Evolutionary conservation across 768 basidiomycete species (phyloP).

Genomic region (Lactarius hatsudake): DNA sequence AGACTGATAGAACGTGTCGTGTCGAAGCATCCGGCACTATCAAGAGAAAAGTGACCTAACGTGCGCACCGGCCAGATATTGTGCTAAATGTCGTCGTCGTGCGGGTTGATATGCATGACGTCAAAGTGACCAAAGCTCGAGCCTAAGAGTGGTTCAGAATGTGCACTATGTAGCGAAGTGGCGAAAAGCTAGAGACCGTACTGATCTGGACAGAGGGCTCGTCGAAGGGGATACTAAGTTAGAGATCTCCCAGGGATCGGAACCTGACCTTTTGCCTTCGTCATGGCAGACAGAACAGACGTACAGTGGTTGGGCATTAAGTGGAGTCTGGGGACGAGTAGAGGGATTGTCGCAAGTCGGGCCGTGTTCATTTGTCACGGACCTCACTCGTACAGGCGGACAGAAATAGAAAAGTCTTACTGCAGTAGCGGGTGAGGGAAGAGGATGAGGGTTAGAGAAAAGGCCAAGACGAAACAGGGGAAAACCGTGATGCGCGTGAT

Average conservation of each 20-base stretch:
- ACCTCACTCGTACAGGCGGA: slow-evolving; percentile 46
- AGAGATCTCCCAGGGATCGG: slow-evolving; percentile 36
- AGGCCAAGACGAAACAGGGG: slow-evolving; percentile 18
- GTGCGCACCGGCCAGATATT: slow-evolving; percentile 59
- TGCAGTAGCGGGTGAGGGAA: no score
- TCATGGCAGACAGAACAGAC: neutral
- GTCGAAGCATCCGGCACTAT: slow-evolving; percentile 31
- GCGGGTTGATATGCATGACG: slow-evolving; percentile 53
- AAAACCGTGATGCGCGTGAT: neutral
- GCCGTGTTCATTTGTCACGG: slow-evolving; percentile 57
- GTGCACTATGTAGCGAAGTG: slow-evolving; percentile 55
- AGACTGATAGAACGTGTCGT: slow-evolving; percentile 43
- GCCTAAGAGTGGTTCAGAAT: slow-evolving; percentile 55
- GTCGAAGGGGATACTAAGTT: slow-evolving; percentile 64
- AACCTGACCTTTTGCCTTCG: neutral
- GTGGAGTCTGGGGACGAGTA: slow-evolving; percentile 57
- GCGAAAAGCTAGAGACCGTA: slow-evolving; percentile 63
- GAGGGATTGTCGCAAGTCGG: slow-evolving; percentile 61
- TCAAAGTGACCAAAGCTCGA: slow-evolving; percentile 49
- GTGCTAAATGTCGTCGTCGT: slow-evolving; percentile 48
- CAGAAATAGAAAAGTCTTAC: no score
- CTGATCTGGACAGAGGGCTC: slow-evolving; percentile 43
- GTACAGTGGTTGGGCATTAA: slow-evolving; percentile 78
- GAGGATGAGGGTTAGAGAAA: no score
- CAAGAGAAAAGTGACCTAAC: slow-evolving; percentile 28